Evolutionary conservation across 2,329 filamentous ascomycete genomes (phyloP).

Genomic region (Penicillium sclerotigenum): DNA sequence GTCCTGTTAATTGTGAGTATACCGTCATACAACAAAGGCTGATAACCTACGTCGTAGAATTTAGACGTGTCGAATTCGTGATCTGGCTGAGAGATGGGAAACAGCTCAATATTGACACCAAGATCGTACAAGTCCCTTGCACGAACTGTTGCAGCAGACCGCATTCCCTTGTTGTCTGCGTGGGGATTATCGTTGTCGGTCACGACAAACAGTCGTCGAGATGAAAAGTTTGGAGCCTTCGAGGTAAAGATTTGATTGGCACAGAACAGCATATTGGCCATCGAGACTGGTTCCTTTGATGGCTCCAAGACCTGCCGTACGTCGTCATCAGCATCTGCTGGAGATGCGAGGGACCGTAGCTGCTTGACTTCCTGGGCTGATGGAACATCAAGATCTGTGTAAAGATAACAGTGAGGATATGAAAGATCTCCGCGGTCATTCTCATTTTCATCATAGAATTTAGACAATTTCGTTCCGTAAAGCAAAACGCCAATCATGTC

Average conservation of each 20-base stretch:
- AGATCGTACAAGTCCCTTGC: slow-evolving; percentile 95
- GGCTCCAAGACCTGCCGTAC: slow-evolving; percentile 67
- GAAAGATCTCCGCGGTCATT: slow-evolving; percentile 55
- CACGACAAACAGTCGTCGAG: slow-evolving; percentile 87
- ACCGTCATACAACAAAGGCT: not conserved
- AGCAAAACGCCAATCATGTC: slow-evolving; percentile 96
- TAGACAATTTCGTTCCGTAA: slow-evolving; percentile 84
- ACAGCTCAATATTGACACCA: slow-evolving; percentile 86
- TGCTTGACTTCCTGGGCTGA: slow-evolving; percentile 81
- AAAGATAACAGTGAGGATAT: slow-evolving; percentile 90
- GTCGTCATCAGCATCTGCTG: slow-evolving; percentile 77
- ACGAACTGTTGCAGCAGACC: slow-evolving; percentile 74
- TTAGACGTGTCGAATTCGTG: slow-evolving; percentile 74
- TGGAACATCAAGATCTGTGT: slow-evolving; percentile 83
- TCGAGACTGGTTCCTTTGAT: slow-evolving; percentile 66
- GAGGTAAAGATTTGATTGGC: slow-evolving; percentile 96
- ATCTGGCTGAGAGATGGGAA: slow-evolving; percentile 73
- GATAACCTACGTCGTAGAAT: slow-evolving; percentile 78
- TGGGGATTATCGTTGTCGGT: slow-evolving; percentile 92
- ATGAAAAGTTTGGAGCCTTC: slow-evolving; percentile 90
- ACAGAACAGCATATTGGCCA: slow-evolving; percentile 89
- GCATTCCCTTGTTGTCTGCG: slow-evolving; percentile 65
- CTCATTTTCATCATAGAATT: slow-evolving; percentile 67
- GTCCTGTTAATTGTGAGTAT: slow-evolving; percentile 54
- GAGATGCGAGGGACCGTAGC: slow-evolving; percentile 65